A percentile compares a stretch with the other conserved stretches of the same genome.
Conservation (phyloP, 1,284 basidiomycete genomes). For the Cryptococcus sp. region DNA sequence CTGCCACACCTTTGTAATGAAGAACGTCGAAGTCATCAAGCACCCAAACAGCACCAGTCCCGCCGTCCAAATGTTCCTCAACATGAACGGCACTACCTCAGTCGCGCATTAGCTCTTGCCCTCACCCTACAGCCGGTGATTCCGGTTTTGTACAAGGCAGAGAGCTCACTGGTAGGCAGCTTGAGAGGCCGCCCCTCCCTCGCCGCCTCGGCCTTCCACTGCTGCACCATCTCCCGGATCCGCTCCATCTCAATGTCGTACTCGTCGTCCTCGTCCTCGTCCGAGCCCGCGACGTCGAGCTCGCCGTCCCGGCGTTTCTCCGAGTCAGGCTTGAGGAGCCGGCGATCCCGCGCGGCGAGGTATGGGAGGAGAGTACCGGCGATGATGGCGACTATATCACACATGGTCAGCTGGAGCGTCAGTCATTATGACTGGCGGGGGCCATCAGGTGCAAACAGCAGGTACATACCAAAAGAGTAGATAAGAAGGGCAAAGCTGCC, state of each 20-base stretch:
- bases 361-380: conserved; percentile 80
- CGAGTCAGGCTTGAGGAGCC: conserved; percentile 60
- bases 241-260: conserved; percentile 68
- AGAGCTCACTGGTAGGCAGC: conserved; percentile 60
- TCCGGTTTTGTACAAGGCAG: background rate
- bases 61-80: conserved; percentile 87
- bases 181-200: conserved; percentile 65
- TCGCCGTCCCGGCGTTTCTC: conserved; percentile 39
- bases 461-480: conserved; percentile 71
- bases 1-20: conserved; percentile 70
- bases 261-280: conserved; percentile 59
- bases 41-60: conserved; percentile 73
- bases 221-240: conserved; percentile 64
- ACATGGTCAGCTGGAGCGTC: background rate
- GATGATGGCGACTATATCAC: conserved; percentile 72
- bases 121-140: background rate
- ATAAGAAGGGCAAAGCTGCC: conserved; percentile 87
- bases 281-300: conserved; percentile 29
- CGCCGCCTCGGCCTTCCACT: conserved; percentile 78
- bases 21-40: conserved; percentile 77
- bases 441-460: background rate
- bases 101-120: background rate
- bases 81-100: conserved; percentile 66
- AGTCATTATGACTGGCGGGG: background rate
- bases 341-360: conserved; percentile 71